Evolutionary conservation across 2,329 filamentous ascomycete genomes (phyloP).

Genomic region (Trichoderma asperellum): DNA sequence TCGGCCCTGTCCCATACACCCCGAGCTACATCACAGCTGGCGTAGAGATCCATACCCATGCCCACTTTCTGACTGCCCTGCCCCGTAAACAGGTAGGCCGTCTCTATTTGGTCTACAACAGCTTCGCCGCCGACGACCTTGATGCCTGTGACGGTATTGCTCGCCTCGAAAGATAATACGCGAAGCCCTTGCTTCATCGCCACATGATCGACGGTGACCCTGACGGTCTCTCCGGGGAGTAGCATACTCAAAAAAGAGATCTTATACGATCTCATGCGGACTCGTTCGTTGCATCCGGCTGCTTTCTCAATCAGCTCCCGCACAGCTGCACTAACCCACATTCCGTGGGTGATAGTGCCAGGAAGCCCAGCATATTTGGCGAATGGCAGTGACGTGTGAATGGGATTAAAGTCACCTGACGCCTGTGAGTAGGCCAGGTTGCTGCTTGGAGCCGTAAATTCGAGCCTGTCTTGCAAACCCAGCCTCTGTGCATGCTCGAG

Average conservation of each 20-base stretch:
- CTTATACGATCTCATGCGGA: conserved; percentile 93
- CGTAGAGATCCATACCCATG: conserved; percentile 99
- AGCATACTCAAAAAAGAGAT: conserved; percentile 97
- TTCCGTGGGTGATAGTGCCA: conserved; percentile 97
- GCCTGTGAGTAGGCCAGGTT: conserved; percentile 98
- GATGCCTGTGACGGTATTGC: conserved; percentile 92
- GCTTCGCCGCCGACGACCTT: conserved; percentile 95
- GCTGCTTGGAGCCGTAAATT: conserved; percentile 87
- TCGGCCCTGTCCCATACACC: conserved; percentile 98
- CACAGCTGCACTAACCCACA: conserved; percentile 98
- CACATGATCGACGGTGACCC: conserved; percentile 93
- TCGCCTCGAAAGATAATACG: conserved; percentile 75
- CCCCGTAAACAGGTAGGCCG: conserved; percentile 96
- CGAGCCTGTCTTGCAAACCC: conserved; percentile 95
- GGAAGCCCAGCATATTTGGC: conserved; percentile 93
- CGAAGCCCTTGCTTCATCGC: conserved; percentile 99
- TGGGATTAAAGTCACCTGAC: conserved; percentile 98
- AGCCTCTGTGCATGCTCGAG: conserved; percentile 49
- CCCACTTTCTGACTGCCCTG: conserved; percentile 98
- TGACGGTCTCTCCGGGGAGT: conserved; percentile 90
- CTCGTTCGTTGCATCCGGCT: conserved; percentile 90
- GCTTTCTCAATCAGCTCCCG: conserved; percentile 96
- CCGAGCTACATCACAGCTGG: conserved; percentile 88
- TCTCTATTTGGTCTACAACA: conserved; percentile 95
- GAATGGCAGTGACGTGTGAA: conserved; percentile 97